Evolutionary conservation across 208 protist species (phyloP).

Genomic region (Acanthamoeba triangularis): DNA sequence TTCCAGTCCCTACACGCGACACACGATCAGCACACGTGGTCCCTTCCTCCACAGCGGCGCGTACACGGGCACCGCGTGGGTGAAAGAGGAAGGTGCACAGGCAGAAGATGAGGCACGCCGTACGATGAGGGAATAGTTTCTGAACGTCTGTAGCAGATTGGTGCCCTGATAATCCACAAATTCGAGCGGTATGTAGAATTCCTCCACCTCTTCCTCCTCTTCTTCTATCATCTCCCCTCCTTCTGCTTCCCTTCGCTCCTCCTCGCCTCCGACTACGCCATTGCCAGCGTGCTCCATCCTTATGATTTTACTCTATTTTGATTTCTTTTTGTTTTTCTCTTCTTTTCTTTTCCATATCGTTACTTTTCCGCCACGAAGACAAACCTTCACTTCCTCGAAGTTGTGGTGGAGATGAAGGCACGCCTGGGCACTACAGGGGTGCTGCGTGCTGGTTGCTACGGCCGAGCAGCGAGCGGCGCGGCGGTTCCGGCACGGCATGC

Average conservation of each 20-base stretch:
- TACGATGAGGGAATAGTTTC: constrained; percentile 34
- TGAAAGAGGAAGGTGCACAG: not conserved
- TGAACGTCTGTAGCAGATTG: constrained; percentile 66
- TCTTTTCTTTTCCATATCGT: not conserved
- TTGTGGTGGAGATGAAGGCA: not conserved
- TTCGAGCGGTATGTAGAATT: constrained; percentile 45
- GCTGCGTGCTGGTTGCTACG: not conserved
- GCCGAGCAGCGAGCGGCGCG: too few species aligned
- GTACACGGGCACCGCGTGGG: not conserved
- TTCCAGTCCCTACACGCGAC: not conserved
- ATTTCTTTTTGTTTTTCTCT: not conserved
- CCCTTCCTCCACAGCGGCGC: too few species aligned
- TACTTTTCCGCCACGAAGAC: too few species aligned
- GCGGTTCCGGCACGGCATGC: too few species aligned
- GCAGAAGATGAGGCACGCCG: not conserved
- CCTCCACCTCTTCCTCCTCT: not conserved
- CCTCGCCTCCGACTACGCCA: not conserved
- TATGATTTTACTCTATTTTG: too few species aligned
- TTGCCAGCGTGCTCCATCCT: too few species aligned
- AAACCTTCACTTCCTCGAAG: too few species aligned
- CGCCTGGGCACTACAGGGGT: not conserved
- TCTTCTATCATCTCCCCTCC: not conserved
- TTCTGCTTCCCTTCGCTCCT: not conserved
- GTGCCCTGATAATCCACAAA: constrained; percentile 61
- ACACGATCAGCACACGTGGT: not conserved